These are phyloP conservation scores for Lentinula detonsa DNA, from an alignment of 768 basidiomycete species.

Conservation along the genomic window DNA sequence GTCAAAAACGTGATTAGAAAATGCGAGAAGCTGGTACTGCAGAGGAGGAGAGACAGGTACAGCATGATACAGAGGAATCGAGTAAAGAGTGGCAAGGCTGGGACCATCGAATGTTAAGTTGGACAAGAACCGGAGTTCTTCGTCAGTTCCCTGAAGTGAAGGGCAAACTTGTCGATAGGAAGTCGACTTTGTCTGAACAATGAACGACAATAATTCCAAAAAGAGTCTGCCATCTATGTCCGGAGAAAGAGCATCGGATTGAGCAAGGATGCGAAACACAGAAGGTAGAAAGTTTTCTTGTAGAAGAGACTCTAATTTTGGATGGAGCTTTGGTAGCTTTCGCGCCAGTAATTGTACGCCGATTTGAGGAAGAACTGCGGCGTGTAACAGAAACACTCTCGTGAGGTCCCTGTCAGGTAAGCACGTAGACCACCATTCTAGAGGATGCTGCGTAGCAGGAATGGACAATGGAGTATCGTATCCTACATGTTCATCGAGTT, in stretches of 20 bases:
- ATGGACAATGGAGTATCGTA: constrained; percentile 12
- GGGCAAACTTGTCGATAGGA: background rate
- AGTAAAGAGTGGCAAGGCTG: background rate
- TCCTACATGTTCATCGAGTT: background rate
- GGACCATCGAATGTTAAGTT: background rate
- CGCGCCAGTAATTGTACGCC: background rate
- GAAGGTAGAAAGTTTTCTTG: constrained; percentile 18
- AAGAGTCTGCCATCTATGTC: background rate
- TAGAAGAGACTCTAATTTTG: background rate
- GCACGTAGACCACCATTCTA: constrained; percentile 13
- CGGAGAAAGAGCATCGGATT: background rate
- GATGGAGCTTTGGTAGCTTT: background rate
- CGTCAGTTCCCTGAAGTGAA: background rate
- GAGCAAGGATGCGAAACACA: constrained; percentile 8
- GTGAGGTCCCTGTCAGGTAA: background rate
- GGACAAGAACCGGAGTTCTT: background rate
- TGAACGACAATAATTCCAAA: background rate
- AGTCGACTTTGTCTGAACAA: background rate
- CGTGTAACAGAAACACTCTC: constrained; percentile 23
- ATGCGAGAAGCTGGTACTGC: constrained; percentile 24
- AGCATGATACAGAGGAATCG: background rate
- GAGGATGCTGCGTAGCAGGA: constrained; percentile 32
- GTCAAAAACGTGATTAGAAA: constrained; percentile 33
- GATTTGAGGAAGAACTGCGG: background rate
- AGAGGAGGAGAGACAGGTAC: background rate